A percentile compares a stretch with the other conserved stretches of the same genome.
These are phyloP conservation scores for Fusarium sp. DNA, from an alignment of 2,329 filamentous ascomycete genomes.

Conservation along the genomic window DNA sequence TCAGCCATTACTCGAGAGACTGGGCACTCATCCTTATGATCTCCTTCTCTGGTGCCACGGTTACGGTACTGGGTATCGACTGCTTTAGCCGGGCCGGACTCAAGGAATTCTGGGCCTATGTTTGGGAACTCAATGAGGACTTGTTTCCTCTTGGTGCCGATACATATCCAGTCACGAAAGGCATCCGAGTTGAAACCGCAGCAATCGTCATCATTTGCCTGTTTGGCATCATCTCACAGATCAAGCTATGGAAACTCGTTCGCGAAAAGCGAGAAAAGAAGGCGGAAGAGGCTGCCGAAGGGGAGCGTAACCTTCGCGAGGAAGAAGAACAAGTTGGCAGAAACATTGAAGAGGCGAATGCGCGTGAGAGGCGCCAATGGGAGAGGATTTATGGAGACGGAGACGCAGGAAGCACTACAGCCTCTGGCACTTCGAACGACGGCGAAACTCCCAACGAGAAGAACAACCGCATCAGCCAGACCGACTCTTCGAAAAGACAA, in stretches of 20 bases:
- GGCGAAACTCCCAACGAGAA: conserved; percentile 64
- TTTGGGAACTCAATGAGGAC: conserved; percentile 85
- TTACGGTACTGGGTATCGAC: conserved; percentile 85
- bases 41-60: conserved; percentile 84
- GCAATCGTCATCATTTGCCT: conserved; percentile 79
- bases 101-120: conserved; percentile 96
- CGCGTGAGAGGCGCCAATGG: conserved; percentile 76
- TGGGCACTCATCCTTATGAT: conserved; percentile 83
- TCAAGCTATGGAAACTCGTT: conserved; percentile 87
- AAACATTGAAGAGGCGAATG: conserved; percentile 71
- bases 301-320: conserved; percentile 65
- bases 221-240: conserved; percentile 83
- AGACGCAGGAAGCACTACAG: conserved; percentile 51
- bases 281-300: conserved; percentile 63
- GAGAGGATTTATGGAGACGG: conserved; percentile 80
- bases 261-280: conserved; percentile 69
- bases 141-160: conserved; percentile 81
- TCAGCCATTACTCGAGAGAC: conserved; percentile 80
- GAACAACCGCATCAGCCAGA: conserved; percentile 51
- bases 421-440: conserved; percentile 64
- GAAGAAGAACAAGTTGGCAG: conserved; percentile 79
- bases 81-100: conserved; percentile 90
- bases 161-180: conserved; percentile 87
- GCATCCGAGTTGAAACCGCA: conserved; percentile 87
- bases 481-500: conserved; percentile 52